A percentile compares a stretch with the other conserved stretches of the same genome.
Conservation (phyloP, 305 asterid genomes). For the Plantago rigida region DNA sequence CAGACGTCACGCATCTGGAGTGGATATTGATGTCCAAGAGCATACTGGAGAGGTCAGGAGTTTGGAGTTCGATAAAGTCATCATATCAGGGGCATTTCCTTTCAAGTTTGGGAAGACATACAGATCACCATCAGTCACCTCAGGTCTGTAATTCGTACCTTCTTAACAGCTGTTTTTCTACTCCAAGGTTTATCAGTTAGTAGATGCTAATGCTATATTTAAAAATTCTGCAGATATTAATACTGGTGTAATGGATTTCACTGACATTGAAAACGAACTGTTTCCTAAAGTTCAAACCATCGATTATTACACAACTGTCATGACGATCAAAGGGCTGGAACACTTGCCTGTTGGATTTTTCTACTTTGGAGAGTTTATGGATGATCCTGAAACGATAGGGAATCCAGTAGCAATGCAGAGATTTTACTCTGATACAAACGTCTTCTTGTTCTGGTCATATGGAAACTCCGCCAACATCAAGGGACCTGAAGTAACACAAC, state of each 20-base stretch:
- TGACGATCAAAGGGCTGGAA: constrained; percentile 64
- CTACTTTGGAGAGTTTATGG: constrained; percentile 68
- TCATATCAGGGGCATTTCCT: constrained; percentile 64
- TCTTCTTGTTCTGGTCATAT: constrained; percentile 78
- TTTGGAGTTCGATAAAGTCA: constrained; percentile 50
- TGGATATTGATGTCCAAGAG: constrained; percentile 30
- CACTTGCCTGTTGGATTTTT: constrained; percentile 67
- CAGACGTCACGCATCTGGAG: constrained; percentile 35
- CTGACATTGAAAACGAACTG: constrained; percentile 51
- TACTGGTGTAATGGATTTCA: constrained; percentile 42
- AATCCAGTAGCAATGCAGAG: constrained; percentile 80
- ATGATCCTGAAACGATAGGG: constrained; percentile 59
- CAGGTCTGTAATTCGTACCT: constrained; percentile 26
- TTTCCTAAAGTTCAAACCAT: constrained; percentile 56
- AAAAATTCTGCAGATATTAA: constrained; percentile 31
- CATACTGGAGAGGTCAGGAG: constrained; percentile 27
- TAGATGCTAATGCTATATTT: constrained; percentile 24
- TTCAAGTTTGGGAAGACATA: constrained; percentile 48
- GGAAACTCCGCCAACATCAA: constrained; percentile 49
- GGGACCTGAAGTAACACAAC: constrained; percentile 45
- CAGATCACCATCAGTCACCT: constrained; percentile 36
- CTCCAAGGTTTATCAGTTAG: background rate
- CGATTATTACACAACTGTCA: constrained; percentile 71
- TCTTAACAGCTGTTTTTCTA: background rate
- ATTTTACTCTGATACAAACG: constrained; percentile 47